Conservation (phyloP, 257 asterid species). For the Lycium ferocissimum region DNA sequence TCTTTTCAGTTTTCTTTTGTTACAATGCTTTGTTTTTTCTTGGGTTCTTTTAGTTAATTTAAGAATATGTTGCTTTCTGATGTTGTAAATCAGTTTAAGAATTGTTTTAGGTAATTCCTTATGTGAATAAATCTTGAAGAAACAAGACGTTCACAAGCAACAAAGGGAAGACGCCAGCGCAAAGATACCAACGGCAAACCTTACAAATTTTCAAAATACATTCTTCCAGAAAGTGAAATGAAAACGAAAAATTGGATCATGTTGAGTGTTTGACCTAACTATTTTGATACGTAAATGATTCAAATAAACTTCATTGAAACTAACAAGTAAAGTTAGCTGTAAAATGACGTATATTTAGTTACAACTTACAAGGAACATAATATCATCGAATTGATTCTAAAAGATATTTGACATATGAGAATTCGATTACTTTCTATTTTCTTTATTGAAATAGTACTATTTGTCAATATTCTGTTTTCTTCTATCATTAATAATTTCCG, state of each 20-base stretch:
- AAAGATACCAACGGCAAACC: not conserved
- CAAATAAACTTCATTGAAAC: not conserved
- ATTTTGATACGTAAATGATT: not conserved
- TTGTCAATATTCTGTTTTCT: no score
- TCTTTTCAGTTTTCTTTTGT: not conserved
- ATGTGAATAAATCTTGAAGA: not conserved
- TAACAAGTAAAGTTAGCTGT: not conserved
- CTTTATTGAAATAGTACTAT: no score
- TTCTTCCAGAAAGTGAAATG: not conserved
- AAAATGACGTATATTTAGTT: not conserved
- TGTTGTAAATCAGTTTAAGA: not conserved
- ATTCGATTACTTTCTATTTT: not conserved
- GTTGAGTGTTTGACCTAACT: not conserved
- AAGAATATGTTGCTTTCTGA: not conserved
- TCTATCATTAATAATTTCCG: not conserved
- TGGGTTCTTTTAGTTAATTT: not conserved
- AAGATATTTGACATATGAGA: not conserved
- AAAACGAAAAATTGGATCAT: not conserved
- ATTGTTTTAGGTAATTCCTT: not conserved
- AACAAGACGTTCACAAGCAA: not conserved
- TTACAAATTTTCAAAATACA: not conserved
- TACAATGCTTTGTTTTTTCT: not conserved
- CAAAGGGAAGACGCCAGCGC: not conserved
- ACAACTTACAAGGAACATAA: not conserved
- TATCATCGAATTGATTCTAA: not conserved